Base-by-base conservation (phyloP, 371 early-diverging fungal species). In the Mortierella sp. region DNA sequence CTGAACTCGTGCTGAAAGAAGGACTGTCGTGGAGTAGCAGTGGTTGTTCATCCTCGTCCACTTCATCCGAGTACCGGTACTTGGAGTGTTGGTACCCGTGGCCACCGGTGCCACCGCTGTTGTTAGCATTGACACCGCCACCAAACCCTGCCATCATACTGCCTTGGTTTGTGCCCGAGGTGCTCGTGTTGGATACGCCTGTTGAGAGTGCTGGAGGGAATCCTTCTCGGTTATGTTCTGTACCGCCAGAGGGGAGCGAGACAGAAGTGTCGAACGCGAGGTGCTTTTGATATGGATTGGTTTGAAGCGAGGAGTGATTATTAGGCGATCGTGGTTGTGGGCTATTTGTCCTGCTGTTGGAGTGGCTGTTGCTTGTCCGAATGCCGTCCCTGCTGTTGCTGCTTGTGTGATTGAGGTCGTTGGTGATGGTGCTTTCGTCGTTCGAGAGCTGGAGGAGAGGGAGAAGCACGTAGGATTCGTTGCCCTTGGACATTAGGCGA, bases 51-150 rank as follows among this genome's bases (percentile, higher is more conserved):
- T 76, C 77, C 41, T 69, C 77, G 19, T 69, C 65, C 43, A 61
- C 69, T 22, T 76, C 77, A 44, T 76, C 77, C 31, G 77, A 76
- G 55, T 69, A 65, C 6, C 54, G 64, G 58, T 68, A 69, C 25
- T 76, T 69, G 44, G 69, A 66, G 28, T 58, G 74, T 13, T 63
- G 67, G 27, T 73, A 73, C 25, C 67, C 60, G 21, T 64, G 47
- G 43, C 73, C 61, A 22, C 37, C 53, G 40, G 51, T 49, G 41
- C 50, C 39, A 24, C 47, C 27, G 47, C 49, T 48, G 21, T 24
- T 44, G 45, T 44, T 34, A 27, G 44, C 21, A 22, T 27, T 47
- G 25, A 66, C 53, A 28, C 52, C 52, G 17, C 60, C 56, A 16
- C 60, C 64, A 21, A 55, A 45, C 22, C 70, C 70, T 54, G 58